Evolutionary conservation across 768 basidiomycete species (phyloP).

Genomic region (Termitomyces sp.): DNA sequence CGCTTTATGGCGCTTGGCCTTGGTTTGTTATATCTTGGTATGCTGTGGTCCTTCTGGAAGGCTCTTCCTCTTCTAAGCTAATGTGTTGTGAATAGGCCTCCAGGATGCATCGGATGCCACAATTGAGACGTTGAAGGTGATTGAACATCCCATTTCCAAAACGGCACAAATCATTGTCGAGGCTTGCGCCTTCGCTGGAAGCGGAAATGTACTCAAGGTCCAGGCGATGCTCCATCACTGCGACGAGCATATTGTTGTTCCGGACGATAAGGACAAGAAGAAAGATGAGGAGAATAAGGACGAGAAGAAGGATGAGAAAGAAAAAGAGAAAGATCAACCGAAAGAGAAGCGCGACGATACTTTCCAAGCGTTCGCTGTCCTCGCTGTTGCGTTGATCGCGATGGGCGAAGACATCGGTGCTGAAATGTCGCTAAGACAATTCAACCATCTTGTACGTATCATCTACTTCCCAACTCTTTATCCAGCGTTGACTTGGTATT

Average conservation of each 20-base stretch:
- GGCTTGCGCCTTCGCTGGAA: constrained; percentile 91
- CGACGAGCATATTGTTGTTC: constrained; percentile 78
- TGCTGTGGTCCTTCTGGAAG: constrained; percentile 17
- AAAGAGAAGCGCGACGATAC: constrained; percentile 60
- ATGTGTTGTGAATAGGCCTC: constrained; percentile 51
- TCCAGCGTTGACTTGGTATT: constrained; percentile 16
- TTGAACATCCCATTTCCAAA: constrained; percentile 88
- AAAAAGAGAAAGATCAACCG: constrained; percentile 54
- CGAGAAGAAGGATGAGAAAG: constrained; percentile 49
- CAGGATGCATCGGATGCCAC: constrained; percentile 95
- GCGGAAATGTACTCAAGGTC: constrained; percentile 91
- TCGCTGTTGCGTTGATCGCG: constrained; percentile 90
- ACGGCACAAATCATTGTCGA: constrained; percentile 91
- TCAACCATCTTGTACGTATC: constrained; percentile 86
- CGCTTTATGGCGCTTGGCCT: constrained; percentile 88
- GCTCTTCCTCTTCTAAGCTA: neutral
- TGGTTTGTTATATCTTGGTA: constrained; percentile 88
- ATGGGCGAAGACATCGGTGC: constrained; percentile 99
- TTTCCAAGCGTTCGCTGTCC: constrained; percentile 89
- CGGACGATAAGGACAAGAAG: constrained; percentile 57
- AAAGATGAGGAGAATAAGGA: constrained; percentile 35
- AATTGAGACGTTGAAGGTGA: constrained; percentile 88
- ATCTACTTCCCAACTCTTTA: neutral
- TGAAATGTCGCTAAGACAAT: constrained; percentile 96
- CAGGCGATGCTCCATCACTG: constrained; percentile 92